These are phyloP conservation scores for Notholithocarpus densiflorus DNA, from an alignment of 306 rosid species.

Conservation along the genomic window DNA sequence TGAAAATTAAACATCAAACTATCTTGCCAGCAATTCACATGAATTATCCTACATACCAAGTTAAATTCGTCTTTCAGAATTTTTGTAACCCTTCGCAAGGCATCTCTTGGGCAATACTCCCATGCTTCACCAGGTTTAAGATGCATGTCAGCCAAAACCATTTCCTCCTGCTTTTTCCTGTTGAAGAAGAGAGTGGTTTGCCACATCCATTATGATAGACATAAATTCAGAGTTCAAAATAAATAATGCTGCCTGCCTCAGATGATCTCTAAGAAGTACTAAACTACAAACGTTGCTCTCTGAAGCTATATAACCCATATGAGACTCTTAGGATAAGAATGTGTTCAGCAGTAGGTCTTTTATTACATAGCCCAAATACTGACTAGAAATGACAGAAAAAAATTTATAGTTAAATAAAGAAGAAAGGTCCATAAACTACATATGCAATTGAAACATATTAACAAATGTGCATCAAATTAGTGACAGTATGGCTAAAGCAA, in stretches of 20 bases:
- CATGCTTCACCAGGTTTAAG: conserved; percentile 74
- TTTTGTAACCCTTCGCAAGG: conserved; percentile 64
- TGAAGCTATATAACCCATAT: neutral
- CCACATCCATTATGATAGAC: conserved; percentile 1
- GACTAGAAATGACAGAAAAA: neutral
- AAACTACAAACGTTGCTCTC: neutral
- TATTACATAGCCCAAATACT: neutral
- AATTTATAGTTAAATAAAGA: neutral
- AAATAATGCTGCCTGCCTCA: neutral
- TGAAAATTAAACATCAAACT: conserved; percentile 16
- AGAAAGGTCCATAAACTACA: neutral
- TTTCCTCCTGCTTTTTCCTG: conserved; percentile 82
- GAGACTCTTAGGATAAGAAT: neutral
- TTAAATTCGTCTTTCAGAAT: conserved; percentile 81
- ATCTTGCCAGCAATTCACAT: conserved; percentile 4
- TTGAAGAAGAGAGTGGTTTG: conserved; percentile 17
- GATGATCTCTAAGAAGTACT: neutral
- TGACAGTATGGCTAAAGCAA: neutral
- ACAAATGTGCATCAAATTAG: neutral
- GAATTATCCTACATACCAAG: conserved; percentile 51
- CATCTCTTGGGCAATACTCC: conserved; percentile 92
- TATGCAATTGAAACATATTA: neutral
- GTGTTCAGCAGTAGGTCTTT: neutral
- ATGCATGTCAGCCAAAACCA: conserved; percentile 79
- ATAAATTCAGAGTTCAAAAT: neutral